A percentile compares a stretch with the other conserved stretches of the same genome.
Conservation (phyloP, 192 early-diverging fungal species). For the Gamsiella multidivaricata region DNA sequence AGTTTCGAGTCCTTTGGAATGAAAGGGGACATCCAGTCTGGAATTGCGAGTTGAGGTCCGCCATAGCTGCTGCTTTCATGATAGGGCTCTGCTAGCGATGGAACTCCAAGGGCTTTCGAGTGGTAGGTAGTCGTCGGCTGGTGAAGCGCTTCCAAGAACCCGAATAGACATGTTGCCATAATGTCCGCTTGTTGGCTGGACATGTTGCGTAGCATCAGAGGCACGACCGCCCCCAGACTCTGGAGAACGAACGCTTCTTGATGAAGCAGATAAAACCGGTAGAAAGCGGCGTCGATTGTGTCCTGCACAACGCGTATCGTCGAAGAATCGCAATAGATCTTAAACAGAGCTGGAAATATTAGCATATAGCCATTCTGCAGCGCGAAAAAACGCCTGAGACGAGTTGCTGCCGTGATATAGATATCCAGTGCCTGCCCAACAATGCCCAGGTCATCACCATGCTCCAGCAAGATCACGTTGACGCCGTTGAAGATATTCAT, state of each 20-base stretch:
- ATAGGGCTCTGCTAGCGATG: slow-evolving; percentile 28
- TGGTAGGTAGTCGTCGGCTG: slow-evolving; percentile 21
- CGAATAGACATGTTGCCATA: slow-evolving; percentile 57
- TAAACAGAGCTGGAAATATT: slow-evolving; percentile 65
- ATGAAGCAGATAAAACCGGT: slow-evolving; percentile 63
- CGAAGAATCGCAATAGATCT: slow-evolving; percentile 63
- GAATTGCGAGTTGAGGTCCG: slow-evolving; percentile 44
- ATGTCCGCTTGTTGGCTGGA: slow-evolving; percentile 47
- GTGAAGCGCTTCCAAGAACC: slow-evolving; percentile 61
- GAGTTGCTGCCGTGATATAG: slow-evolving; percentile 58
- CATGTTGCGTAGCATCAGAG: slow-evolving; percentile 58
- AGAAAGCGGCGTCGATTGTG: slow-evolving; percentile 61
- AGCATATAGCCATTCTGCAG: slow-evolving; percentile 63
- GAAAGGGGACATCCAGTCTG: slow-evolving; percentile 42
- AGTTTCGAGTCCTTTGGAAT: slow-evolving; percentile 48
- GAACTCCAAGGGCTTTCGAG: slow-evolving; percentile 46
- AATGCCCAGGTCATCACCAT: slow-evolving; percentile 61
- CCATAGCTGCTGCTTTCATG: slow-evolving; percentile 30
- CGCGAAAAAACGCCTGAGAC: slow-evolving; percentile 63
- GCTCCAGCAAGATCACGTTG: slow-evolving; percentile 61
- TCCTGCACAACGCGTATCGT: slow-evolving; percentile 44
- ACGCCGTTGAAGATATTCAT: slow-evolving; percentile 60
- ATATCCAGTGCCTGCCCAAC: slow-evolving; percentile 62
- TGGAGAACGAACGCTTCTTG: slow-evolving; percentile 70
- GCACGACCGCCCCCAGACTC: slow-evolving; percentile 62